Base-by-base conservation (phyloP, 1,139 yeast genomes). In the Yamadazyma siamensis region DNA sequence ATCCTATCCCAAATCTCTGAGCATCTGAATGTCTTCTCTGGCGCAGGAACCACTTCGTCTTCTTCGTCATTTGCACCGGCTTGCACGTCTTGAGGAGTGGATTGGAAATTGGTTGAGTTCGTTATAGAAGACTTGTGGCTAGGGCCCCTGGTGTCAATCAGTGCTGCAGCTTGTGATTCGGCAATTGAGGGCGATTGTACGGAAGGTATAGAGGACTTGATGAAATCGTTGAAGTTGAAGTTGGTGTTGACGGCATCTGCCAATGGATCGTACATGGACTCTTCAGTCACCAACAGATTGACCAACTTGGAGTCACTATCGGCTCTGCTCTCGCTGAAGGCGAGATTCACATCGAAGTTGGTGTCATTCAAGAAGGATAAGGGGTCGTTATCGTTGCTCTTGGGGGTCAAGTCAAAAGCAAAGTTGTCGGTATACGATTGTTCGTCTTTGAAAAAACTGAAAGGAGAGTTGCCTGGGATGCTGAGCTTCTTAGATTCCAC, bases 1-100 rank as follows among this genome's bases (percentile, higher is more conserved):
- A 91, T 84, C 50, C 97, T 75, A 55, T 89, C 97, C 98, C 98
- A 91, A 14, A 89, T 83, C 47, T 88, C 96, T 1, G 94, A 78
- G 56, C 98, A 91, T 49, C 77, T 50, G 41, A 52, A 49, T 2
- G 60, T 47, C 56, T 65, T 28, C 56, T 62, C 56, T 50, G 81
- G 56, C 8, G 61, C 61, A 8, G 61, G 60, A 6, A 52, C 62
- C 21, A 52, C 52, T 27, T 47, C 55, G 15, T 51, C 43, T 15
- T 54, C 59, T 21, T 50, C 53, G 18, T 47, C 48, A 11, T 22
- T 13, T 2, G 19, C 21, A n/a, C n/a, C n/a, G n/a, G n/a, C n/a
- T n/a, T n/a, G n/a, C n/a, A n/a, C n/a, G n/a, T n/a, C n/a, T n/a
- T n/a, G n/a, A n/a, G n/a, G n/a, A n/a, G n/a, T n/a, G n/a, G n/a